Percentiles rank a stretch among this genome's conserved stretches.
Conservation (phyloP, 495 filamentous ascomycete genomes). For the Hyaloscypha finlandica region DNA sequence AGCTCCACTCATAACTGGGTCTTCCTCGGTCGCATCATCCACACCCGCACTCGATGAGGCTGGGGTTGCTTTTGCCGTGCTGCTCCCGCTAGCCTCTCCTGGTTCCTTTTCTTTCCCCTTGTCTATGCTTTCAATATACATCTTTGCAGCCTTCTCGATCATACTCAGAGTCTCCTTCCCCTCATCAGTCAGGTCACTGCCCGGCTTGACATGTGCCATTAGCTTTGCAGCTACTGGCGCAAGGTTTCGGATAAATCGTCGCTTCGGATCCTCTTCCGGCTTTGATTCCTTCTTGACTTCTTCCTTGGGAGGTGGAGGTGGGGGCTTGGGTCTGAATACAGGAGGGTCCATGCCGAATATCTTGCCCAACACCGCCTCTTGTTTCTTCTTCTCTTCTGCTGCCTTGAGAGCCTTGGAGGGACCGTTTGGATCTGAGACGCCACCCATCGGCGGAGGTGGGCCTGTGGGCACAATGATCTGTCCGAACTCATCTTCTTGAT, state of each 20-base stretch:
- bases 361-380: conserved; percentile 54
- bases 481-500: conserved; percentile 43
- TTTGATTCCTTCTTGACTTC: conserved; percentile 6
- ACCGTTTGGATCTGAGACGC: conserved; percentile 5
- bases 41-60: conserved; percentile 15
- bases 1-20: conserved; percentile 3
- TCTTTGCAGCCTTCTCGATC: conserved; percentile 46
- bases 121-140: conserved; percentile 43
- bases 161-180: conserved; percentile 43
- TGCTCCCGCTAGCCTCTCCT: conserved; percentile 8
- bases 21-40: conserved; percentile 24
- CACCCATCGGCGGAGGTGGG: conserved; percentile 14
- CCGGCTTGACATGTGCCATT: conserved; percentile 37
- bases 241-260: conserved; percentile 46
- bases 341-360: conserved; percentile 53
- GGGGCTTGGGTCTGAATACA: conserved; percentile 32
- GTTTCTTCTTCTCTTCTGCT: conserved; percentile 50
- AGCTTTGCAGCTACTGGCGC: conserved; percentile 39
- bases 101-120: conserved; percentile 22
- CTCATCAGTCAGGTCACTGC: conserved; percentile 29
- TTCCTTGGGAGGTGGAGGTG: neutral
- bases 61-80: conserved; percentile 24
- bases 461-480: conserved; percentile 19
- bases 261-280: conserved; percentile 35
- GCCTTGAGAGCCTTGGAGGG: conserved; percentile 44